Base-by-base conservation (phyloP, 2,329 filamentous ascomycete species). In the Xylariaceae sp. region DNA sequence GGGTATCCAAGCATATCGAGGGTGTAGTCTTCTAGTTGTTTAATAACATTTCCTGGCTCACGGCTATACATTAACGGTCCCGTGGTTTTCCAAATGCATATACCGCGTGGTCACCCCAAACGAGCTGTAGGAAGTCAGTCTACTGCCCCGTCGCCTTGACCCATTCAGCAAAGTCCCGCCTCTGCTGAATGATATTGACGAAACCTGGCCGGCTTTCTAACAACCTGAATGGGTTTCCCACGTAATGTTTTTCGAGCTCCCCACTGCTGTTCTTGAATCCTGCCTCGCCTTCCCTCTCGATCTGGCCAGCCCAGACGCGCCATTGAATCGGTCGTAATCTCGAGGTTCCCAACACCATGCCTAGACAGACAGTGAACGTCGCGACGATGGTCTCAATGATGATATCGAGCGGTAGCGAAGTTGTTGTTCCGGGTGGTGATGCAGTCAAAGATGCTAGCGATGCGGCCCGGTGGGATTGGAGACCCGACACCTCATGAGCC, bases 121-220 rank as follows among this genome's bases (percentile, higher is more conserved):
- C 14, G 18, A 41, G 20, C 19, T 46, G 40, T 20, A n/a, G n/a
- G n/a, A n/a, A n/a, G n/a, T n/a, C n/a, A n/a, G 41, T 57, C 48
- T 62, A 67, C 40, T 67, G 61, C 2, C 57, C 70, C 68, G 81
- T 81, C 29, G 86, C 82, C 91, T 81, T 81, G 32, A 86, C 82
- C 91, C 90, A 96, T 60, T 87, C 81, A 16, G 85, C 82, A 78
- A 96, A 96, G 57, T 93, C 89, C 70, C 81, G 86, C 69, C 89
- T 83, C 75, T 92, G 82, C 72, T 86, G 89, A 73, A 91, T 87
- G 61, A 98, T 90, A 76, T 99, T 91, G 76, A 91, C 83, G 68
- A 98, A 99, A 1, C 91, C 88, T 45, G 87, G 85, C 64, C 95
- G 80, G 57, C 90, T 88, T 75, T 98, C 93, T 57, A 97, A 74